phyloP scores from a whole-genome alignment of 495 filamentous ascomycete genomes.

The Mytilinidion resinicola region DNA sequence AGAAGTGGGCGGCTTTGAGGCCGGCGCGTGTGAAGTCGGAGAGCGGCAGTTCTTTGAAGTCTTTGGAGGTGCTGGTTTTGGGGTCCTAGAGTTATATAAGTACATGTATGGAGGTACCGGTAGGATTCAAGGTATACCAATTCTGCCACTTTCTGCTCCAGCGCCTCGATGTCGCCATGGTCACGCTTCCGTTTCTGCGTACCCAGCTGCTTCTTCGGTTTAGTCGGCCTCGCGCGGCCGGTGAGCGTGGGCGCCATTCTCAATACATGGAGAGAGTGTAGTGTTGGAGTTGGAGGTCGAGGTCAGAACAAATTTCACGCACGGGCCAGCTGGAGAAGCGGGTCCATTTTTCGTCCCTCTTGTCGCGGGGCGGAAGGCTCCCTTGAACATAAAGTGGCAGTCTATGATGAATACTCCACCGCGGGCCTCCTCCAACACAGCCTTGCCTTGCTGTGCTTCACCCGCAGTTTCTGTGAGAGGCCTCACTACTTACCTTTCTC shows the following conservation, averaged over 20 bases:
- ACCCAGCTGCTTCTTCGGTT: slow-evolving; percentile 36
- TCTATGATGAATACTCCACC: too few species aligned
- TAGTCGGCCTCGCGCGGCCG: slow-evolving; percentile 34
- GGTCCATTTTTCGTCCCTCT: too few species aligned
- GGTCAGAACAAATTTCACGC: too few species aligned
- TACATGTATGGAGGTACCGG: not conserved
- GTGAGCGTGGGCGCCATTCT: slow-evolving; percentile 26
- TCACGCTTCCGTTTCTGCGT: slow-evolving; percentile 60
- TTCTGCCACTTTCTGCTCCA: slow-evolving; percentile 44
- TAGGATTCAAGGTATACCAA: slow-evolving; percentile 35
- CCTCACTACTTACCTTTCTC: too few species aligned
- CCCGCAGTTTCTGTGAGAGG: too few species aligned
- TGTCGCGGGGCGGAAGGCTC: too few species aligned
- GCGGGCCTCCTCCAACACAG: too few species aligned
- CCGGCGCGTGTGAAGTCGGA: slow-evolving; percentile 77
- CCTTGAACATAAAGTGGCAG: too few species aligned
- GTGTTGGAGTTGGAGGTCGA: too few species aligned
- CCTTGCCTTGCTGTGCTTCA: too few species aligned
- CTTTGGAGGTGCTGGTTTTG: slow-evolving; percentile 31
- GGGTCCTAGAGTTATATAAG: slow-evolving; percentile 20
- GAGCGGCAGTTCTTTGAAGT: slow-evolving; percentile 77
- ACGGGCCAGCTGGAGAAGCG: too few species aligned
- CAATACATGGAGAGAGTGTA: not conserved
- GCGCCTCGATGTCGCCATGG: slow-evolving; percentile 52
- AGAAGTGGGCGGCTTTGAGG: slow-evolving; percentile 81